phyloP scores from a whole-genome alignment of 1,284 basidiomycete species.

The Afroboletus lepidellus region DNA sequence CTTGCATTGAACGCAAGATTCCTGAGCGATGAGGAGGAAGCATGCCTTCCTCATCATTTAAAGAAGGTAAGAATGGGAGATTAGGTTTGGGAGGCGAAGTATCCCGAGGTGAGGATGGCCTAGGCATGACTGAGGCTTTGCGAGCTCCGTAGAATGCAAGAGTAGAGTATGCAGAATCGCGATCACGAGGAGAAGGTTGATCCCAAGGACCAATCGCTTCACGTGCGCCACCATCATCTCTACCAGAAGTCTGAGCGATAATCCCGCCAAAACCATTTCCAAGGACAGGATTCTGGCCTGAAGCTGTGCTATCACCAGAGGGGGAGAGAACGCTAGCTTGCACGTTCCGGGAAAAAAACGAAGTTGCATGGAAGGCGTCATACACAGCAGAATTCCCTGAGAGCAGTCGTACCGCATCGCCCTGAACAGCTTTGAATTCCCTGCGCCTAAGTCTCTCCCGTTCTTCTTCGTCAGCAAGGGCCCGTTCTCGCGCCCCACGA shows the following conservation, averaged over 20 bases:
- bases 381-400: constrained; percentile 52
- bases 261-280: constrained; percentile 28
- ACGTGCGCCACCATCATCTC: constrained; percentile 26
- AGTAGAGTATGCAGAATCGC: constrained; percentile 22
- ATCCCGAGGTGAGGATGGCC: constrained; percentile 29
- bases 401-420: constrained; percentile 37
- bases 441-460: constrained; percentile 54
- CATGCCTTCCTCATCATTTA: constrained; percentile 34
- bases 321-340: constrained; percentile 25
- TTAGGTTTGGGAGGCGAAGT: constrained; percentile 27
- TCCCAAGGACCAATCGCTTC: constrained; percentile 34
- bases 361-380: constrained; percentile 74
- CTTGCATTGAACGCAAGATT: constrained; percentile 32
- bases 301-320: constrained; percentile 18
- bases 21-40: constrained; percentile 40
- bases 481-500: constrained; percentile 58
- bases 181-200: constrained; percentile 34
- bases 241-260: constrained; percentile 27
- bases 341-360: constrained; percentile 34
- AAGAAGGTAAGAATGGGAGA: constrained; percentile 23
- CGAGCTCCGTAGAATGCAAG: constrained; percentile 32
- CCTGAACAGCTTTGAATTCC: constrained; percentile 38
- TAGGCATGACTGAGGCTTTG: constrained; percentile 22
- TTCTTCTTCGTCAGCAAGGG: constrained; percentile 63
- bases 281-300: constrained; percentile 25